Evolutionary conservation across 176 grass and related monocot species (phyloP).

Genomic region (Otatea glauca): DNA sequence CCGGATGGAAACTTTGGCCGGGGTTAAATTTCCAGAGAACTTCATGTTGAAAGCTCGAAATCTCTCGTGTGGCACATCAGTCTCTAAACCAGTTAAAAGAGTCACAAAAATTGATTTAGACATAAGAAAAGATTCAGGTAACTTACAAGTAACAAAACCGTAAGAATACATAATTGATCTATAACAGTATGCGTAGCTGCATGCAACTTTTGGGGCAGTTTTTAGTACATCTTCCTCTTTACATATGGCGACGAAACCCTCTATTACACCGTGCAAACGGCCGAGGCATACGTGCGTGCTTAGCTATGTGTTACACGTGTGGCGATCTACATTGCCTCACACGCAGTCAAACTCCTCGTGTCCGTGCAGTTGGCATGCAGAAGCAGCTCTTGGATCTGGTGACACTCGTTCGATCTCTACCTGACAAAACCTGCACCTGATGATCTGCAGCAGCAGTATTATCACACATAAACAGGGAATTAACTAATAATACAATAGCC

Average conservation of each 20-base stretch:
- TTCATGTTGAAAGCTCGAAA: not conserved
- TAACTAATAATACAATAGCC: not conserved
- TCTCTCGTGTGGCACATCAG: not conserved
- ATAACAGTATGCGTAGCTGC: not conserved
- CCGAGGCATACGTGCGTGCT: not conserved
- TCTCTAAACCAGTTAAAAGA: not conserved
- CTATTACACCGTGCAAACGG: conserved; percentile 11
- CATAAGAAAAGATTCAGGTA: not conserved
- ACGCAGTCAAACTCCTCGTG: conserved; percentile 24
- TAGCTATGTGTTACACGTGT: conserved; percentile 32
- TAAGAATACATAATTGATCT: too few relatives aligned
- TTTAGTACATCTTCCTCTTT: not conserved
- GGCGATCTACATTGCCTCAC: conserved; percentile 3
- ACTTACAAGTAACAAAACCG: not conserved
- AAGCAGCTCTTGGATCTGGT: conserved; percentile 41
- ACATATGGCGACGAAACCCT: not conserved
- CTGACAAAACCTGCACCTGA: conserved; percentile 38
- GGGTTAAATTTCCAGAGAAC: not conserved
- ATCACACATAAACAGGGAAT: not conserved
- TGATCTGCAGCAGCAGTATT: not conserved
- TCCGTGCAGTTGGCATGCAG: conserved; percentile 21
- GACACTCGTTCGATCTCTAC: not conserved
- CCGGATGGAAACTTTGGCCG: not conserved
- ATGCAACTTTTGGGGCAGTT: not conserved
- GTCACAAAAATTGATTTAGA: not conserved